Conservation (phyloP, 2,329 filamentous ascomycete species). For the Xylariaceae sp. region DNA sequence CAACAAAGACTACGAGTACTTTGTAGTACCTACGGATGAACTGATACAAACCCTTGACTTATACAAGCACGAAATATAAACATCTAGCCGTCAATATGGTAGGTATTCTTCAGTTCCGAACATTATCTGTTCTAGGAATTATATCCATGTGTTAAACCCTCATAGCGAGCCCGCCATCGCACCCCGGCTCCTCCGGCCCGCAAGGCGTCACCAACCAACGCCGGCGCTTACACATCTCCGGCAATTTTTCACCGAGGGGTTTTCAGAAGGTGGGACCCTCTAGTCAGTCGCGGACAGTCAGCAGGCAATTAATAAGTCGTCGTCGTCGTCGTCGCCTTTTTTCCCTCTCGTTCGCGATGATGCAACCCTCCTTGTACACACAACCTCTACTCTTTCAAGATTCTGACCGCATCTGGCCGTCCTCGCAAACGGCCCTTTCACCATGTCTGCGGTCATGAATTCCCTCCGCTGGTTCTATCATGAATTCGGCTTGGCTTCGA, state of each 20-base stretch:
- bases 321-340: background rate
- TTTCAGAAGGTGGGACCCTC: background rate
- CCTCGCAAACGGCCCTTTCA: background rate
- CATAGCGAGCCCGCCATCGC: background rate
- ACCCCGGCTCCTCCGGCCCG: background rate
- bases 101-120: too few relatives aligned
- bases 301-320: background rate
- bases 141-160: too few relatives aligned
- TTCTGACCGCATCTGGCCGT: background rate
- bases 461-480: conserved; percentile 35
- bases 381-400: background rate
- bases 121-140: too few relatives aligned
- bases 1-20: too few relatives aligned
- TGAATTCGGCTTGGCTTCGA: conserved; percentile 45
- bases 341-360: background rate
- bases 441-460: conserved; percentile 23
- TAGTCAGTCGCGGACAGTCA: background rate
- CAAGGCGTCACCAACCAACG: background rate
- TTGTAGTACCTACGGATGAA: too few relatives aligned
- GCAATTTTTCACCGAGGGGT: background rate
- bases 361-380: conserved; percentile 3
- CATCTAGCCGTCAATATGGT: too few relatives aligned
- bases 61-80: too few relatives aligned
- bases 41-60: too few relatives aligned
- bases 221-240: background rate